Base-by-base conservation (phyloP, 805 yeast genomes). In the Ogataea nonfermentans region DNA sequence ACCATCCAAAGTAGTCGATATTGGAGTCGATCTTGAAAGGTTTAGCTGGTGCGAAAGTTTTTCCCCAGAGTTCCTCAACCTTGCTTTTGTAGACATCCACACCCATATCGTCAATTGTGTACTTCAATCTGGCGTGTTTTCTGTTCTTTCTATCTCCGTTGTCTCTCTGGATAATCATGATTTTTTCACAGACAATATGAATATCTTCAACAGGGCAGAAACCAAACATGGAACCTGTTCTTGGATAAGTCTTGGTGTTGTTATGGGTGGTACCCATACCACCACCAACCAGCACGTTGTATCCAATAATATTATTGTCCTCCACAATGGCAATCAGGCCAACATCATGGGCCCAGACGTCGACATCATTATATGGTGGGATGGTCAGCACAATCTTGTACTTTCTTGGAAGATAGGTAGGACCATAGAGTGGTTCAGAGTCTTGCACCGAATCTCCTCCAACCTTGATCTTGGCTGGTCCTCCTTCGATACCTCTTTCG, bases 261-360 rank as follows among this genome's bases (percentile, higher is more conserved):
- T 90, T 91, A 64, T 91, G 98, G 10, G 98, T 91, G 29, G 95
- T 78, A 56, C 98, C 98, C 98, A 91, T 91, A 74, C 98, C 98
- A 70, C 98, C 98, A 65, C 98, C 98, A 49, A 83, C 95, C 45
- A 84, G 75, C 37, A 91, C 78, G 57, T 91, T 91, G 73, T 78
- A 91, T 41, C 98, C 98, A 44, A 73, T 60, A 31, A 84, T 77
- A 13, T 76, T 72, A 55, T 80, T 74, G 52, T 76, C 78, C 48
- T 78, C 79, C 32, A 88, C 80, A 56, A 91, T 89, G 23, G 96
- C 89, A 61, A 91, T 78, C 51, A 91, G 73, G 51, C 98, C 98
- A 52, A 91, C 79, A 67, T 91, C 98, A 62, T 88, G 93, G 8
- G 95, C 95, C 70, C 86, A 91, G 7, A 88, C 96, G 67, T 91